These are phyloP conservation scores for Exophiala dermatitidis DNA, from an alignment of 2,329 filamentous ascomycete species.

Conservation along the genomic window DNA sequence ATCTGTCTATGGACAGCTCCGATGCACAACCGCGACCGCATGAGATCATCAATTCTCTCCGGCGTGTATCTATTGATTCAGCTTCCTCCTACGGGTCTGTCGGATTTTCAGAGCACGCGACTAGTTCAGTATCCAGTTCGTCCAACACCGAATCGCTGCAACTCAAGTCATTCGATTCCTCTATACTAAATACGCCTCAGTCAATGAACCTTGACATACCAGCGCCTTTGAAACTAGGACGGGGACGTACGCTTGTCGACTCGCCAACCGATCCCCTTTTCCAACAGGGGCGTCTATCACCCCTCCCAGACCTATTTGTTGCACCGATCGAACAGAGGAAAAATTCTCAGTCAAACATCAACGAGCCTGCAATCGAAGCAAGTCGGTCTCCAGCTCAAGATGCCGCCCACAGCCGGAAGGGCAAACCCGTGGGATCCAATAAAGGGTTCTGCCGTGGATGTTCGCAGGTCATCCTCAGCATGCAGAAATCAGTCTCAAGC, in stretches of 20 bases:
- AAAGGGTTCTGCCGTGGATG: conserved; percentile 82
- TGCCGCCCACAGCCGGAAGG: conserved; percentile 1
- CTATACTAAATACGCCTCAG: conserved; percentile 35
- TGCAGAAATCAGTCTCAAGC: conserved; percentile 76
- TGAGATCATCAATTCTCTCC: conserved; percentile 5
- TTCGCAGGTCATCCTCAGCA: conserved; percentile 63
- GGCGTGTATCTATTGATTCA: conserved; percentile 32
- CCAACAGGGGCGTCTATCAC: conserved; percentile 35
- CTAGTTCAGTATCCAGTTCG: conserved; percentile 52
- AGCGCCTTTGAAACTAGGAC: conserved; percentile 15
- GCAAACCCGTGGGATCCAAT: conserved; percentile 8
- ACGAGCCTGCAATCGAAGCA: conserved; percentile 4
- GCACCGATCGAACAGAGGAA: conserved; percentile 9
- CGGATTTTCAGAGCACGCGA: conserved; percentile 30
- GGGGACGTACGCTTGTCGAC: conserved; percentile 30
- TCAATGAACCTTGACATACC: conserved; percentile 32
- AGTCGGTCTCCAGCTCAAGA: conserved; percentile 1
- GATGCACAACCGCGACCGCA: background rate
- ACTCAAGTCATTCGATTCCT: conserved; percentile 3
- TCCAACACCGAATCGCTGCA: conserved; percentile 41
- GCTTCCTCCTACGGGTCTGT: conserved; percentile 37
- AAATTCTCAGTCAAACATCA: conserved; percentile 16
- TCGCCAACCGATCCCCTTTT: conserved; percentile 45
- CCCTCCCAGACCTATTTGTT: conserved; percentile 23
- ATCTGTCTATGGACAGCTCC: background rate